Base-by-base conservation (phyloP, 2,329 filamentous ascomycete genomes). In the Microdochium trichocladiopsis region DNA sequence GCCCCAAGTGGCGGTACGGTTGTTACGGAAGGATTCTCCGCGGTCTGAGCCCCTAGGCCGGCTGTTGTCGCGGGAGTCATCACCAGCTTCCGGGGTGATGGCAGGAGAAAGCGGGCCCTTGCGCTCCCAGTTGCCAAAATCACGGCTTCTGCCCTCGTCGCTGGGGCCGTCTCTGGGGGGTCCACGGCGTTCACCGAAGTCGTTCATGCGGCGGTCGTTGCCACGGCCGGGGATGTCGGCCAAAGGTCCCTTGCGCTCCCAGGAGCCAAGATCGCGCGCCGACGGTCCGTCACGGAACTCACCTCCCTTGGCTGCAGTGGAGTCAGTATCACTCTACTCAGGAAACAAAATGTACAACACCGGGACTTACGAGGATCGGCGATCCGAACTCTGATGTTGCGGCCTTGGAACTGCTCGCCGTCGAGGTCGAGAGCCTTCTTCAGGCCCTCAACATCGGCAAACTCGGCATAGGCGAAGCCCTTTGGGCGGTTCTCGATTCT, bases 381-480 rank as follows among this genome's bases (percentile, higher is more conserved):
- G 66, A 99, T 86, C 76, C 92, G 96, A 68, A 97, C 87, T 68
- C 90, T 86, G 69, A 99, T 91, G 66, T 86, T 88, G 61, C 94
- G 87, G 61, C 91, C 91, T 69, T 95, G 87, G 70, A 97, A 92
- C 54, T 83, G 84, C 55, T 83, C 78, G 62, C 90, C 89, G 64
- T 92, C 92, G 57, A 94, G 80, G 54, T 84, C 83, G 58, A 99
- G 80, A 52, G 94, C 94, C 72, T 91, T 87, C 77, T 95, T 95
- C 64, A 99, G 77, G 54, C 93, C 93, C 49, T 97, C 93, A 47
- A 94, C 75, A 50, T 84, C 86, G 59, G 79, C 84, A 65, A 99
- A 99, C 71, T 99, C 94, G 59, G 95, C 93, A 69, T 99, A 99
- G 56, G 93, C 94, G 64, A 99, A 99, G 49, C 94, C 94, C 78